These are phyloP conservation scores for Aspergillus novofumigatus DNA, from an alignment of 2,329 filamentous ascomycete species.

Conservation along the genomic window DNA sequence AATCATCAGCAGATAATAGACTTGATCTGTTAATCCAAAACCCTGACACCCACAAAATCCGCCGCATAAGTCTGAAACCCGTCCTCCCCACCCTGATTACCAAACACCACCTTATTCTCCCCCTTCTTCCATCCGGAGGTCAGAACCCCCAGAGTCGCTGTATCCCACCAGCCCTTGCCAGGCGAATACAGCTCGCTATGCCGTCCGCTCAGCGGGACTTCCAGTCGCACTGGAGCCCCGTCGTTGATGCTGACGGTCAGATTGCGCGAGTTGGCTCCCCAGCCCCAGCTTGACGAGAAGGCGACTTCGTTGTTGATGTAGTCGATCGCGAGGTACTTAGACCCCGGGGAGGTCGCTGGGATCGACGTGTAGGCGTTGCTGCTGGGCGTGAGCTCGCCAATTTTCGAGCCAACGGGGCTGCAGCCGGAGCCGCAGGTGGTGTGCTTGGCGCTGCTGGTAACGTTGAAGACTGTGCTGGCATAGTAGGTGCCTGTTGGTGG, in stretches of 20 bases:
- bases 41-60: slow-evolving; percentile 34
- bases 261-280: slow-evolving; percentile 48
- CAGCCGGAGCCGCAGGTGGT: slow-evolving; percentile 39
- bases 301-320: slow-evolving; percentile 53
- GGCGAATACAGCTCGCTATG: slow-evolving; percentile 36
- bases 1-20: too few species aligned
- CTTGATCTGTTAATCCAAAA: slow-evolving; percentile 17
- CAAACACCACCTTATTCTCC: slow-evolving; percentile 33
- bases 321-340: slow-evolving; percentile 45
- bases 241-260: slow-evolving; percentile 49
- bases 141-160: slow-evolving; percentile 43
- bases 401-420: slow-evolving; percentile 42
- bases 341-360: slow-evolving; percentile 22
- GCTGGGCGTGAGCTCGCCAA: slow-evolving; percentile 35
- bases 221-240: slow-evolving; percentile 41
- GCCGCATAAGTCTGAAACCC: slow-evolving; percentile 27
- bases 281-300: slow-evolving; percentile 40
- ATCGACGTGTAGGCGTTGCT: slow-evolving; percentile 36
- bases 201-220: slow-evolving; percentile 44
- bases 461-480: slow-evolving; percentile 33
- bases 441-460: slow-evolving; percentile 34
- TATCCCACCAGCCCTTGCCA: slow-evolving; percentile 50
- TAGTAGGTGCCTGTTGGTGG: slow-evolving; percentile 37
- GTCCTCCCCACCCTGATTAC: slow-evolving; percentile 26
- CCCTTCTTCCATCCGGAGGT: slow-evolving; percentile 46